Evolutionary conservation across 352 stramenopile species (phyloP), one percentile per base, ranked within the genome.

Genomic region (Phytophthora lateralis): DNA sequence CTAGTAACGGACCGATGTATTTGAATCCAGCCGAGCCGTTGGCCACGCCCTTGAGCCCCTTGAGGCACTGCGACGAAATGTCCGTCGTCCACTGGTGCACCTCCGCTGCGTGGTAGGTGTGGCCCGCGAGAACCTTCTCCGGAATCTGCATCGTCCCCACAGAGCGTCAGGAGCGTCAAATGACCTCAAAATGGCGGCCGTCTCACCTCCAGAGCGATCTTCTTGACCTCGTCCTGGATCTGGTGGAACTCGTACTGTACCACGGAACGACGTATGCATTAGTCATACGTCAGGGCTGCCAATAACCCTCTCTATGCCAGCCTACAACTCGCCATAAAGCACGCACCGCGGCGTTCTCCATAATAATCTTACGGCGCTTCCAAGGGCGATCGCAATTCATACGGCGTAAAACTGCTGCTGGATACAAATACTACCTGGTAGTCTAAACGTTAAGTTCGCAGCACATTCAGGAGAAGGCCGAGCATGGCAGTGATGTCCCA

Each of bases 141-240:
- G 86, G 82, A 26, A 91, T 80, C 88, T 96, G 59, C 44, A 38
- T 42, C 32, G 34, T 21, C 35, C 18, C 27, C 34, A 39, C 0
- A 27, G 2, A 26, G 39, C 18, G 39, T 45, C 39, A 26, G n/a
- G 8, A 15, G 18, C 17, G 18, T 24, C 9, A 7, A 26, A 45
- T 24, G n/a, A 6, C 39, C 17, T 12, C 2, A 12, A 30, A 54
- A 48, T 43, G 17, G 0, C 20, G 50, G 15, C 4, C n/a, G 5
- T 44, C 65, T 17, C 41, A 94, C 88, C 69, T 95, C 81, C 32
- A 90, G 76, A 2, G 78, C 80, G 51, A 94, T 87, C 61, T 90
- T 89, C 75, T 96, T 95, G 60, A 93, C 88, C 60, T 96, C 88
- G 46, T 83, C 78, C 65, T 96, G 85, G 58, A 96, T 94, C 56